Conservation (phyloP, 768 basidiomycete genomes). For the Podaxis carcinomalis region DNA sequence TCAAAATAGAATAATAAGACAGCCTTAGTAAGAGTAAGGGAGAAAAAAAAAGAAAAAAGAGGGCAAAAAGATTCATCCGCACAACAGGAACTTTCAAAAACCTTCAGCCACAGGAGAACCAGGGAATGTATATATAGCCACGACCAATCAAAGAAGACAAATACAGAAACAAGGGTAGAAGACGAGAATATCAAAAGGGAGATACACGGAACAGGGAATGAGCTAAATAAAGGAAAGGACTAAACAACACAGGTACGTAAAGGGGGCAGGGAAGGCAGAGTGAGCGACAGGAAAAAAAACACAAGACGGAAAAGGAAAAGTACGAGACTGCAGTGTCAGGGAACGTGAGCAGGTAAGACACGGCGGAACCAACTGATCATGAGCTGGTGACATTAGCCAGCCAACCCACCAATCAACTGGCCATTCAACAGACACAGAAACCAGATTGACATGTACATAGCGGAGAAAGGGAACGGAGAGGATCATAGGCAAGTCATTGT, state of each 20-base stretch:
- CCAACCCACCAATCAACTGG: background rate
- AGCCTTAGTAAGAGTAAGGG: background rate
- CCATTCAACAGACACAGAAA: background rate
- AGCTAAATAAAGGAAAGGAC: background rate
- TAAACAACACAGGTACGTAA: background rate
- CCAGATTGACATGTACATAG: background rate
- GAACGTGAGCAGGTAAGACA: background rate
- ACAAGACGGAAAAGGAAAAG: background rate
- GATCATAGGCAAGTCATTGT: background rate
- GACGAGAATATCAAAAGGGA: conserved; percentile 9
- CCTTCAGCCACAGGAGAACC: background rate
- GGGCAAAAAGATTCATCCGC: background rate
- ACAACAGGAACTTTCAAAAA: background rate
- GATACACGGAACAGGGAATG: background rate
- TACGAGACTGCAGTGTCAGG: background rate
- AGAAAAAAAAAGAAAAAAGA: background rate
- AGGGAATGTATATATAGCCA: background rate
- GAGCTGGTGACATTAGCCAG: background rate
- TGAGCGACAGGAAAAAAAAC: background rate
- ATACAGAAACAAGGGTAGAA: conserved; percentile 4
- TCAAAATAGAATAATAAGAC: background rate
- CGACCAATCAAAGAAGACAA: background rate
- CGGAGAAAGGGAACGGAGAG: background rate
- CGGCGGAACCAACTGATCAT: background rate
- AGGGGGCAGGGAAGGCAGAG: background rate